phyloP scores from a whole-genome alignment of 2,329 filamentous ascomycete genomes.

The Colletotrichum lupini region DNA sequence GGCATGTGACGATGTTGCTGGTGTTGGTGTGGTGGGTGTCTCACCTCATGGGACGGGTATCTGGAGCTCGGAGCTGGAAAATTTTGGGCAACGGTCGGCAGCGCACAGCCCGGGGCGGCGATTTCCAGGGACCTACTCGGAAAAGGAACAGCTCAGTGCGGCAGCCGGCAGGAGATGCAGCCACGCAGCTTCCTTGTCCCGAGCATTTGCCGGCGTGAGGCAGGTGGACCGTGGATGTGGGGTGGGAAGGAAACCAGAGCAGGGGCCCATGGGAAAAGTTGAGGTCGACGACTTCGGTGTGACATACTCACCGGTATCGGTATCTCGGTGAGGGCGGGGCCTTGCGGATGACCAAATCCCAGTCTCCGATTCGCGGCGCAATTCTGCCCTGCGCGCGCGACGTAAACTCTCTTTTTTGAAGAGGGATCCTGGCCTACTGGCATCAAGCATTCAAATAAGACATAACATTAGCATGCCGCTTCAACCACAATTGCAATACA shows the following conservation, averaged over 20 bases:
- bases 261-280: background rate
- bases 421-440: background rate
- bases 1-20: slow-evolving; percentile 26
- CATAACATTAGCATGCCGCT: background rate
- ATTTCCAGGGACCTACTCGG: slow-evolving; percentile 19
- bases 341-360: slow-evolving; percentile 20
- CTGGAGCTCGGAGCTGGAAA: slow-evolving; percentile 29
- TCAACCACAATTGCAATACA: background rate
- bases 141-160: slow-evolving; percentile 4
- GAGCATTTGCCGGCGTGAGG: slow-evolving; percentile 30
- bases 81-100: slow-evolving; percentile 13
- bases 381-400: background rate
- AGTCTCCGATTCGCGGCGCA: slow-evolving; percentile 17
- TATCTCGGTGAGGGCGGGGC: background rate
- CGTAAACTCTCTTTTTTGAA: slow-evolving; percentile 6
- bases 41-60: slow-evolving; percentile 27
- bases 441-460: slow-evolving; percentile 5
- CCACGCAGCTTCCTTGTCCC: slow-evolving; percentile 3
- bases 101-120: slow-evolving; percentile 14
- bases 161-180: background rate
- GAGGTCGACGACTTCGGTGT: slow-evolving; percentile 17
- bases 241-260: slow-evolving; percentile 2
- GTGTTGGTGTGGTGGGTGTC: slow-evolving; percentile 32
- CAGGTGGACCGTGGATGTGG: background rate
- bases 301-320: background rate